A percentile compares a stretch with the other conserved stretches of the same genome.
These are phyloP conservation scores for Musa schizocarpa DNA, from an alignment of 176 grass and related monocot species.

Conservation along the genomic window DNA sequence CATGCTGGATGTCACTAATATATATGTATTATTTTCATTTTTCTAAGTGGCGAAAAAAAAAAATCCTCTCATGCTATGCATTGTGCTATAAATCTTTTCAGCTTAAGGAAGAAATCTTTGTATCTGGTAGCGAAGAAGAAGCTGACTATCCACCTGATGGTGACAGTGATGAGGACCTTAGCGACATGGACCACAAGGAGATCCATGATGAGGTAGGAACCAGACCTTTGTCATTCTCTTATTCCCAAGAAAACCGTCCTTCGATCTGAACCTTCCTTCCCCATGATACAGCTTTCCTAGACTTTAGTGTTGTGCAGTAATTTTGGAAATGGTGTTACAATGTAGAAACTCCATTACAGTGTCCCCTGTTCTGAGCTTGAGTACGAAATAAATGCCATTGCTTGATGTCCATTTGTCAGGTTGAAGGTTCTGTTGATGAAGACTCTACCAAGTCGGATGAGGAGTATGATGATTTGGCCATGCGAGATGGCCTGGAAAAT, in stretches of 20 bases:
- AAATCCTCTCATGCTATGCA: too few species aligned
- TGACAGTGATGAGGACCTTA: conserved; percentile 59
- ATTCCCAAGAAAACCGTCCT: background rate
- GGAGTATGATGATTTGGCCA: conserved; percentile 72
- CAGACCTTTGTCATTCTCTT: background rate
- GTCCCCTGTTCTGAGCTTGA: too few species aligned
- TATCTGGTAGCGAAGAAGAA: conserved; percentile 75
- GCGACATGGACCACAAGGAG: conserved; percentile 42
- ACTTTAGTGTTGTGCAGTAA: too few species aligned
- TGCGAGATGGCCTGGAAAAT: conserved; percentile 42
- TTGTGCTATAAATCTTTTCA: background rate
- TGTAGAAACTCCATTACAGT: too few species aligned
- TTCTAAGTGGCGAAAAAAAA: too few species aligned
- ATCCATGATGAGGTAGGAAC: conserved; percentile 63
- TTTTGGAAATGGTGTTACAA: too few species aligned
- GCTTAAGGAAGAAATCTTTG: conserved; percentile 49
- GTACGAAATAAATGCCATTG: too few species aligned
- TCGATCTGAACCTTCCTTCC: background rate
- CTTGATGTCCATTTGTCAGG: conserved; percentile 21
- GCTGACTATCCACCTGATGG: conserved; percentile 40
- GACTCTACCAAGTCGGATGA: conserved; percentile 76
- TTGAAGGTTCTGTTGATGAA: conserved; percentile 89
- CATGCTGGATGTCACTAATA: background rate
- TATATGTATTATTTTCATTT: too few species aligned
- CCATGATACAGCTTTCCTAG: too few species aligned